Conservation (phyloP, 352 stramenopile species). For the Stephanocyclus meneghinianus region DNA sequence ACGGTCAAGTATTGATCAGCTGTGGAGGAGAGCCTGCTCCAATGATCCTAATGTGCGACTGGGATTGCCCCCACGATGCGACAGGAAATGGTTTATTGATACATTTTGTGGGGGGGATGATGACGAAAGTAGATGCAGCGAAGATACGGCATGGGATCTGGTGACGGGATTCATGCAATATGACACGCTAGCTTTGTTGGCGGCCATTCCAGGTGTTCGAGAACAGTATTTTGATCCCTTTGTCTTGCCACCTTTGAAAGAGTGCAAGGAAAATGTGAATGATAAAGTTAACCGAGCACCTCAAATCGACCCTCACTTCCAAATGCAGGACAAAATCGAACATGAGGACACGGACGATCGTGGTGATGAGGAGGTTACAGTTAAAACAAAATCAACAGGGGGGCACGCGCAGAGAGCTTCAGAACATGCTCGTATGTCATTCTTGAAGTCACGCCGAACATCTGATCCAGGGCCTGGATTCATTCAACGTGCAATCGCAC, state of each 20-base stretch:
- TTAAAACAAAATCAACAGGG: neutral
- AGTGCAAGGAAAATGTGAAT: neutral
- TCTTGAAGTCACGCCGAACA: neutral
- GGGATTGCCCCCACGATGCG: constrained; percentile 49
- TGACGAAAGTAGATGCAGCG: constrained; percentile 28
- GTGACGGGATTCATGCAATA: constrained; percentile 63
- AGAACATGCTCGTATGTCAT: neutral
- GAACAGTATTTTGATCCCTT: constrained; percentile 54
- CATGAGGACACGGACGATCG: neutral
- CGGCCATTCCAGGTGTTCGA: constrained; percentile 43
- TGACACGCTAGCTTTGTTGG: constrained; percentile 54
- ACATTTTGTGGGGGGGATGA: constrained; percentile 59
- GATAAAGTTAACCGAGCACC: neutral
- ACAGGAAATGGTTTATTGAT: constrained; percentile 59
- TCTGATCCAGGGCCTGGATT: constrained; percentile 15
- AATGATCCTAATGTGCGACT: constrained; percentile 30
- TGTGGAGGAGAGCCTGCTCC: constrained; percentile 51
- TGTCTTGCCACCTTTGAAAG: constrained; percentile 40
- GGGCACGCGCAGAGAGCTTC: neutral
- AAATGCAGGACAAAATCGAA: constrained; percentile 1
- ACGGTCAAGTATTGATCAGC: constrained; percentile 47
- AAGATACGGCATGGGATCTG: constrained; percentile 55
- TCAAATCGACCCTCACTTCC: neutral
- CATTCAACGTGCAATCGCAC: constrained; percentile 31
- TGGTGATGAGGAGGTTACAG: constrained; percentile 20